Base-by-base conservation (phyloP, 148 eudicot genomes). In the Diospyros kaki region DNA sequence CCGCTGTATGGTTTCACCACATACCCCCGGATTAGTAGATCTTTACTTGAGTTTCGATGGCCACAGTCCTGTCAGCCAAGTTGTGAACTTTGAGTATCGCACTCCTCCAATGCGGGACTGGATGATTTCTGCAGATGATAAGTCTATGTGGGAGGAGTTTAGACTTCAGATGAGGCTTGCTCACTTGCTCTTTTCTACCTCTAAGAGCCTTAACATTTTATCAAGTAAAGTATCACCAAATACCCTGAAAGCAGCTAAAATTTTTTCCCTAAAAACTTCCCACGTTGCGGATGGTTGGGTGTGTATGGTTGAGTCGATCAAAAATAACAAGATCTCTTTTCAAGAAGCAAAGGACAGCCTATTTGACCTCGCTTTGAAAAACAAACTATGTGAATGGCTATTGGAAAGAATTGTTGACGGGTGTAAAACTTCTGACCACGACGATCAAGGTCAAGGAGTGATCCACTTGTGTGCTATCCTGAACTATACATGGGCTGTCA, bases 401-500 rank as follows among this genome's bases (percentile, higher is more conserved):
- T 76, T 92, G 83, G 98, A 95, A 82, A 88, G 88, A 82, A 76
- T 92, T 56, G 69, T 89, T 53, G 82, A 86, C 43, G 89, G 94
- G 54, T 68, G 78, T 76, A 93, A 86, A 81, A 63, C 81, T 46
- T 50, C 89, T 78, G 93, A 88, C 42, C 91, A 82, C 65, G 97
- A 95, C 77, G 86, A 84, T 74, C 86, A 90, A 75, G 98, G 98
- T 81, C 97, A 90, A 83, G 98, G 98, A 64, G 91, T 90, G 59
- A 82, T 95, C 80, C 98, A 95, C 87, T 85, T 92, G 80, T 95
- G 98, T 80, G 92, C 98, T 64, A 89, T 92, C 82, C 90, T 95
- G 61, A 94, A 85, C 79, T 95, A 92, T 77, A 83, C 92, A 7
- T 95, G 98, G 98, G 97, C 92, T 54, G 87, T 95, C 54, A 81